Base-by-base conservation (phyloP, 2,329 filamentous ascomycete species). In the Pezicula radicicola region DNA sequence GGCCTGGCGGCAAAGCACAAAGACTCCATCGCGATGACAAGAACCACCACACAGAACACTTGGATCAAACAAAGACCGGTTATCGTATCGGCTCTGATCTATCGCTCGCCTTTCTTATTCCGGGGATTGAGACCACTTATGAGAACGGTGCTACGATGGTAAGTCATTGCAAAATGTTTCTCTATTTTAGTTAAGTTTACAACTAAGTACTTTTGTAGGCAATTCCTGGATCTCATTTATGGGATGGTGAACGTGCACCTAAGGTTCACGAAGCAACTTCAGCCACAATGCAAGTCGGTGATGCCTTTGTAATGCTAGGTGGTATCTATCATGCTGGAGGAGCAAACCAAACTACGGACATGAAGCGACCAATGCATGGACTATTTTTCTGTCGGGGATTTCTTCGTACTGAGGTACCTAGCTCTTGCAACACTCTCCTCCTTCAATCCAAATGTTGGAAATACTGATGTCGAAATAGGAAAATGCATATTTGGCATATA, bases 401-500 rank as follows among this genome's bases (percentile, higher is more conserved):
- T 30, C 6, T 56, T 19, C 50, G 54, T 36, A 50, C 53, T 25
- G 54, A 56, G 43, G 54, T 56, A 42, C 15, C 37, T 36, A 12
- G 21, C 6, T 37, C 5, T 33, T 10, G 4, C 16, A 6, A 45
- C 5, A 30, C 12, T 6, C n/a, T 13, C 42, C 10, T 15, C 10
- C 10, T 28, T 28, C 10, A 8, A 15, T 15, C n/a, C n/a, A 40
- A 40, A 4, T 9, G 3, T 16, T 27, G 10, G 19, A 28, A 13
- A 6, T 7, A 16, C 27, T 45, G 10, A 33, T 33, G 5, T 15
- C 27, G n/a, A 3, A 21, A 15, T 25, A 59, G 53, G 57, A 59
- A 30, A 57, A 57, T 43, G 48, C 50, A 30, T 62, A 62, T 39
- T 46, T 62, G 18, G 51, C 53, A 8, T 54, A 56, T 37, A 46